Percentiles rank a stretch among this genome's conserved stretches.
Conservation (phyloP, 257 asterid genomes). For the Thymus mandschuricus region DNA sequence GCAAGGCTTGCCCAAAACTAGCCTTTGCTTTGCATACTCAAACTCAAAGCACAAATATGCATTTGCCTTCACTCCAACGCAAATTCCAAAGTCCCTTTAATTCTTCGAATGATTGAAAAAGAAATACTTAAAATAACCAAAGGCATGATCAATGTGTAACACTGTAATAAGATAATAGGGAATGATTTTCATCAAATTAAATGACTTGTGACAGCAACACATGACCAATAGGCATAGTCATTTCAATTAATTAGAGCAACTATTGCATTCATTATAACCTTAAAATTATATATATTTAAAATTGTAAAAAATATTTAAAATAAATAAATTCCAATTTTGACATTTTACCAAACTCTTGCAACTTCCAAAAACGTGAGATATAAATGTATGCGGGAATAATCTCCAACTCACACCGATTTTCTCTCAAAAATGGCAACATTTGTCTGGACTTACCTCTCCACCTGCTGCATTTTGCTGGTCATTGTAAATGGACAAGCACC, state of each 20-base stretch:
- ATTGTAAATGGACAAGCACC: slow-evolving; percentile 79
- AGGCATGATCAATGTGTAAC: slow-evolving; percentile 19
- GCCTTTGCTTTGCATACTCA: slow-evolving; percentile 23
- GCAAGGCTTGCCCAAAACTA: slow-evolving; percentile 5
- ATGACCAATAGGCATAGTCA: slow-evolving; percentile 29
- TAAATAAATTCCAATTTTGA: slow-evolving; percentile 30
- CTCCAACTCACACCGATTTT: slow-evolving; percentile 34
- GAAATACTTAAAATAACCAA: slow-evolving; percentile 8
- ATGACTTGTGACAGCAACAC: slow-evolving; percentile 34
- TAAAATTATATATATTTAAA: no score
- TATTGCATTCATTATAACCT: slow-evolving; percentile 33
- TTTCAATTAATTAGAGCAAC: slow-evolving; percentile 35
- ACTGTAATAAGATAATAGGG: slow-evolving; percentile 11
- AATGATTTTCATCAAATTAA: slow-evolving; percentile 25
- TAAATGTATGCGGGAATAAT: slow-evolving; percentile 32
- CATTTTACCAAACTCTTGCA: slow-evolving; percentile 53
- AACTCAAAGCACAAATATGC: slow-evolving; percentile 26
- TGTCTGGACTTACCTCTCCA: slow-evolving; percentile 49
- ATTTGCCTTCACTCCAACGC: slow-evolving; percentile 47
- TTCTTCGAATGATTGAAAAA: background rate
- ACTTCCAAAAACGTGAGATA: slow-evolving; percentile 22
- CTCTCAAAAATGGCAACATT: slow-evolving; percentile 58
- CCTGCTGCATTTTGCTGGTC: slow-evolving; percentile 54
- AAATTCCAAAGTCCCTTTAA: slow-evolving; percentile 17
- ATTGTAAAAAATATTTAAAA: background rate